Percentiles rank a stretch among this genome's conserved stretches.
These are phyloP conservation scores for Colletotrichum sp. DNA, from an alignment of 2,329 filamentous ascomycete species.

Conservation along the genomic window DNA sequence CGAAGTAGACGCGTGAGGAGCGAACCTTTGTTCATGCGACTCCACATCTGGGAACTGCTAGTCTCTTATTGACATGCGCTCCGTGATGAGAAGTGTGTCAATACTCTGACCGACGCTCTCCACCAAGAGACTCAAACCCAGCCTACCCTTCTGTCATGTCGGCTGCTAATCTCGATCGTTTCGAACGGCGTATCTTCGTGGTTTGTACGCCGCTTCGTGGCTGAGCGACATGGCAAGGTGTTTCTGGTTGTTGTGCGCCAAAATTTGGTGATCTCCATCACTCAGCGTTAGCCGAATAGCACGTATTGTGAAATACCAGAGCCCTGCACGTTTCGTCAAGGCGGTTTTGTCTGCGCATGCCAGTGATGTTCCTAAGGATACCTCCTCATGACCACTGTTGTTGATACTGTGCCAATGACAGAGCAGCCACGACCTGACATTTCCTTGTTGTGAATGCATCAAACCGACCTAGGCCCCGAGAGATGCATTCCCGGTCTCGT, in stretches of 20 bases:
- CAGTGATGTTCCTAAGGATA: not conserved
- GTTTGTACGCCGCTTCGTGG: not conserved
- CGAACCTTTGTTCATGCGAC: not conserved
- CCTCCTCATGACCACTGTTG: accelerated
- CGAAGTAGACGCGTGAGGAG: not conserved
- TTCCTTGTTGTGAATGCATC: not conserved
- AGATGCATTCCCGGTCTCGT: not conserved
- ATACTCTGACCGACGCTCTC: not conserved
- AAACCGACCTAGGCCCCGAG: not conserved
- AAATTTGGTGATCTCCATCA: not conserved
- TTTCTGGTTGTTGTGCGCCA: not conserved
- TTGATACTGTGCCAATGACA: not conserved
- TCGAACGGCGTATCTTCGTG: not conserved
- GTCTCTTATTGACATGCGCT: not conserved
- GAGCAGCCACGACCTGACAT: not conserved
- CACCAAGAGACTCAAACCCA: not conserved
- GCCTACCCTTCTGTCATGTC: not conserved
- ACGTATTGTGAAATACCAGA: not conserved
- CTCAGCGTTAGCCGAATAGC: not conserved
- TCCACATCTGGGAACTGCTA: not conserved
- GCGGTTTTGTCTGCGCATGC: not conserved
- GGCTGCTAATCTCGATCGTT: not conserved
- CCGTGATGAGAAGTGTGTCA: not conserved
- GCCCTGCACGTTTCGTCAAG: not conserved
- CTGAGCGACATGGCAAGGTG: not conserved